Evolutionary conservation across 352 stramenopile species (phyloP).

Genomic region (Globisporangium recalcitrans): DNA sequence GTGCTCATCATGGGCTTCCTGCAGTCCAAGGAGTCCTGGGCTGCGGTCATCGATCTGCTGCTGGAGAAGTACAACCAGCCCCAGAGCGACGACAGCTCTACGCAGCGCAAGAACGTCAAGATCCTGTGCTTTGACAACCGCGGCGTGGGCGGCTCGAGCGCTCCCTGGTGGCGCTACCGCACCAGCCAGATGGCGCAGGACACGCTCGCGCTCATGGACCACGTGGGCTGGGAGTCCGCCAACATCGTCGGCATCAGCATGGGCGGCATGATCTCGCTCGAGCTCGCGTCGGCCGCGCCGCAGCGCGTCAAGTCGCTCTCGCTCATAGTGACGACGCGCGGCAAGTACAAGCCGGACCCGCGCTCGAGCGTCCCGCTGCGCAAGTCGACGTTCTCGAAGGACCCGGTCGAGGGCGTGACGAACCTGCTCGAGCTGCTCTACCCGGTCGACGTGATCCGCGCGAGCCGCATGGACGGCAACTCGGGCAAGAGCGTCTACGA

Average conservation of each 20-base stretch:
- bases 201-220: constrained; percentile 49
- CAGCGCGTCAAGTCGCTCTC: constrained; percentile 54
- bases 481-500: not conserved
- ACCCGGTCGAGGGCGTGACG: constrained; percentile 33
- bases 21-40: constrained; percentile 22
- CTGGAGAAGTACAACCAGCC: not conserved
- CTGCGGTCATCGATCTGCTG: constrained; percentile 14
- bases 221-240: constrained; percentile 41
- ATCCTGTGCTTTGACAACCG: constrained; percentile 47
- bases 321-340: constrained; percentile 55
- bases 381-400: constrained; percentile 35
- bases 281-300: constrained; percentile 38
- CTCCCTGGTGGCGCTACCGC: constrained; percentile 49
- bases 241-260: constrained; percentile 51
- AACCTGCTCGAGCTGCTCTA: constrained; percentile 53
- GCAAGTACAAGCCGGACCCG: constrained; percentile 32
- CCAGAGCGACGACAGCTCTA: not conserved
- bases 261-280: constrained; percentile 68
- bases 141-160: constrained; percentile 36
- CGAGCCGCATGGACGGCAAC: constrained; percentile 26
- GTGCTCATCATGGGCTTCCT: constrained; percentile 29
- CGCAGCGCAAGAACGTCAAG: constrained; percentile 20
- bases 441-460: constrained; percentile 27
- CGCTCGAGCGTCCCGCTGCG: constrained; percentile 22
- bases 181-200: constrained; percentile 58